These are phyloP conservation scores for Begonia fuchsioides DNA, from an alignment of 306 rosid genomes.

Conservation along the genomic window DNA sequence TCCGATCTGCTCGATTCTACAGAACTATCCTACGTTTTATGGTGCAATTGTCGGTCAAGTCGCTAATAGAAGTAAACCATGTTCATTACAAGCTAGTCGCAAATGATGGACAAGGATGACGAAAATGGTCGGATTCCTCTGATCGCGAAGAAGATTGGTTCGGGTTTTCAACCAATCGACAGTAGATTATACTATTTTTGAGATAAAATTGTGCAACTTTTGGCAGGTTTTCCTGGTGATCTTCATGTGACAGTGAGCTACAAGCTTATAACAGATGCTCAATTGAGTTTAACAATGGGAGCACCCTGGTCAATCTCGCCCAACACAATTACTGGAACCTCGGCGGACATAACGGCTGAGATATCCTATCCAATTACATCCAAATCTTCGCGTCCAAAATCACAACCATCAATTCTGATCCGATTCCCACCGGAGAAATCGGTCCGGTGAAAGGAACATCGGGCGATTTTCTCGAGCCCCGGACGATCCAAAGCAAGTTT, in stretches of 20 bases:
- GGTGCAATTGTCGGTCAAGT: constrained; percentile 75
- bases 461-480: constrained; percentile 4
- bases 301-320: constrained; percentile 8
- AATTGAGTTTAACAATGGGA: constrained; percentile 3
- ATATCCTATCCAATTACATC: constrained; percentile 5
- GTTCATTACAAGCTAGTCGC: constrained; percentile 3
- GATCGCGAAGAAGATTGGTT: constrained; percentile 4
- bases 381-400: constrained; percentile 3
- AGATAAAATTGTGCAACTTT: too few species aligned
- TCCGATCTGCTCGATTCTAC: too few species aligned
- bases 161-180: too few species aligned
- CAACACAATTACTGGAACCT: constrained; percentile 12
- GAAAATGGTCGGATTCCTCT: not conserved
- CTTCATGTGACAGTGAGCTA: constrained; percentile 3
- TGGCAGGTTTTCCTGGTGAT: constrained; percentile 4
- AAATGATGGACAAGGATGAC: not conserved
- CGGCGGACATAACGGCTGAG: constrained; percentile 4
- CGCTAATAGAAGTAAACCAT: constrained; percentile 72
- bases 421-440: constrained; percentile 8
- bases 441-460: constrained; percentile 1
- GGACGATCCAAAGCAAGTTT: constrained; percentile 1
- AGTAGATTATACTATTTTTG: too few species aligned
- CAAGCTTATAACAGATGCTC: not conserved
- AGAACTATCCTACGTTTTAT: constrained; percentile 8
- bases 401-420: not conserved